phyloP scores from a whole-genome alignment of 208 protist genomes.

The Trichomonas tenax region DNA sequence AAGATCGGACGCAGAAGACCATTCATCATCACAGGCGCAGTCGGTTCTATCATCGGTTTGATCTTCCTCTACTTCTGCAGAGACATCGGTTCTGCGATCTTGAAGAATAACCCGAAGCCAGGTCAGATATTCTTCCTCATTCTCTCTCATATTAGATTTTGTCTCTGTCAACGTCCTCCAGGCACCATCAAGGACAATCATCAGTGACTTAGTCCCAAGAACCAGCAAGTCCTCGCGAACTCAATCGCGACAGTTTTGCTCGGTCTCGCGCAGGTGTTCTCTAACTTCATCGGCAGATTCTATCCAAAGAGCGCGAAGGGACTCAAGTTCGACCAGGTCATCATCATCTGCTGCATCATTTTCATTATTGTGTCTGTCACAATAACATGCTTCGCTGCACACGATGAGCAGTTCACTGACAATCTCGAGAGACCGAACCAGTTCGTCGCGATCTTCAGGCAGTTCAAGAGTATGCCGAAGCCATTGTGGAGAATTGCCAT shows the following conservation, averaged over 20 bases:
- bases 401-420: too few relatives aligned
- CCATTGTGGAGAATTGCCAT: neutral
- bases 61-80: neutral
- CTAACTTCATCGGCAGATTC: too few relatives aligned
- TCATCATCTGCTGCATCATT: neutral
- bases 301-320: neutral
- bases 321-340: neutral
- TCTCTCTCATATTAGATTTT: neutral
- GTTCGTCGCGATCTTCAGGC: too few relatives aligned
- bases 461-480: neutral
- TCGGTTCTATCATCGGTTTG: neutral
- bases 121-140: neutral
- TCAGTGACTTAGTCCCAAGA: neutral
- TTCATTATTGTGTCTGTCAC: neutral
- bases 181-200: neutral
- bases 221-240: neutral
- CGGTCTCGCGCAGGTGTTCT: neutral
- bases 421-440: too few relatives aligned
- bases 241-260: neutral
- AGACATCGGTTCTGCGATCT: neutral
- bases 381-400: too few relatives aligned
- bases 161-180: neutral
- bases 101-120: neutral
- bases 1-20: neutral
- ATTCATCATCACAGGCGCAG: neutral